Conservation (phyloP, 257 asterid genomes). For the Pogostemon cablin region DNA sequence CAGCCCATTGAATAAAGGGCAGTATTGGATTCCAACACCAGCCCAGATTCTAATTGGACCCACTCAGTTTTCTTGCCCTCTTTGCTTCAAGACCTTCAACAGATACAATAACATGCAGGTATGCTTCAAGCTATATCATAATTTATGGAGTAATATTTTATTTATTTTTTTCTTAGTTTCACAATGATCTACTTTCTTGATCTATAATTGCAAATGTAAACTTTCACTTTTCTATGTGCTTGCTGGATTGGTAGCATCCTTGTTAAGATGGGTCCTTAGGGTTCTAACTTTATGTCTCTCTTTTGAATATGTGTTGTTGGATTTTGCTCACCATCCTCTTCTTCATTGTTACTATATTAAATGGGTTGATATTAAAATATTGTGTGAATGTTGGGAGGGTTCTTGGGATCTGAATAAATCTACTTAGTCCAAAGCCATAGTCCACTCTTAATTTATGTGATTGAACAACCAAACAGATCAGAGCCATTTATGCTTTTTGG, state of each 20-base stretch:
- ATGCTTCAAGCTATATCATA: not conserved
- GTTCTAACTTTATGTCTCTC: slow-evolving; percentile 17
- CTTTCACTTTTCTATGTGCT: slow-evolving; percentile 49
- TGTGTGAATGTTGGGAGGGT: slow-evolving; percentile 8
- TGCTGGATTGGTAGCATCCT: slow-evolving; percentile 37
- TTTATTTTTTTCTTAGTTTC: slow-evolving; percentile 16
- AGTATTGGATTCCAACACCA: slow-evolving; percentile 69
- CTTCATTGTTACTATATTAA: no score
- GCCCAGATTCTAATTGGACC: slow-evolving; percentile 65
- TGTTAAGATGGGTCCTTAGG: slow-evolving; percentile 43
- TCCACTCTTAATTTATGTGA: slow-evolving; percentile 56
- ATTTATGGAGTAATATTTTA: no score
- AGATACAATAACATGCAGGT: slow-evolving; percentile 70
- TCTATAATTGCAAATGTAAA: slow-evolving; percentile 39
- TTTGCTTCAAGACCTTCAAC: slow-evolving; percentile 61
- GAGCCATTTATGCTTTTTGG: slow-evolving; percentile 59
- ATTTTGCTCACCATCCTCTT: slow-evolving; percentile 2
- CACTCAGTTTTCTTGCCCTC: slow-evolving; percentile 65
- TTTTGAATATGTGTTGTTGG: not conserved
- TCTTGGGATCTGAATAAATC: slow-evolving; percentile 74
- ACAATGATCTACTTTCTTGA: slow-evolving; percentile 6
- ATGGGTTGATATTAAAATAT: slow-evolving; percentile 18
- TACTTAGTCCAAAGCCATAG: slow-evolving; percentile 56
- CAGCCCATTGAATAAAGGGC: slow-evolving; percentile 65
- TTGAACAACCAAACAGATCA: slow-evolving; percentile 55